A percentile compares a stretch with the other conserved stretches of the same genome.
Conservation (phyloP, 257 asterid species). For the Solanum ahanhuiri region DNA sequence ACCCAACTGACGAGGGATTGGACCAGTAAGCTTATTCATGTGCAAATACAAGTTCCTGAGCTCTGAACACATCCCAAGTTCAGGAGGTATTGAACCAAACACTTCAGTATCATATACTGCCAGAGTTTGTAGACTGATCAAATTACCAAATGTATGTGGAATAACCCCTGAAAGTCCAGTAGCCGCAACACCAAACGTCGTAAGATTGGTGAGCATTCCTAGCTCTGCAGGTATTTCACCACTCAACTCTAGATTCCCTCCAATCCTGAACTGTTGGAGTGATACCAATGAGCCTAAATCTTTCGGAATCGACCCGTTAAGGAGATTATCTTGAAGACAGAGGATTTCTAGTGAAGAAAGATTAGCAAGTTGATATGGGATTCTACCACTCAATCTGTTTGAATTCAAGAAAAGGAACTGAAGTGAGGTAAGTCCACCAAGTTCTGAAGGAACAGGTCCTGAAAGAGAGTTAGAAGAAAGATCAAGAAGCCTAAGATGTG, state of each 20-base stretch:
- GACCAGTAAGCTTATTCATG: slow-evolving; percentile 71
- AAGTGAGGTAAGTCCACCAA: slow-evolving; percentile 44
- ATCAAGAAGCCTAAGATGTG: slow-evolving; percentile 59
- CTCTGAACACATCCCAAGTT: slow-evolving; percentile 56
- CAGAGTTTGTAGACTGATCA: slow-evolving; percentile 51
- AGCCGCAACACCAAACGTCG: slow-evolving; percentile 80
- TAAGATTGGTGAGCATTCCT: slow-evolving; percentile 61
- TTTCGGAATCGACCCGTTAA: slow-evolving; percentile 62
- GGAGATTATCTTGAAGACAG: slow-evolving; percentile 73
- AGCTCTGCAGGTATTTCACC: slow-evolving; percentile 75
- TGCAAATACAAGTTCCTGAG: slow-evolving; percentile 60
- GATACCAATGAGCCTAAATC: slow-evolving; percentile 54
- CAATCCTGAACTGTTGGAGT: slow-evolving; percentile 75
- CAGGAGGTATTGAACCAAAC: slow-evolving; percentile 70
- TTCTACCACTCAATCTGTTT: slow-evolving; percentile 44
- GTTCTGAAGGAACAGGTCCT: slow-evolving; percentile 52
- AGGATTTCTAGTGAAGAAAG: slow-evolving; percentile 64
- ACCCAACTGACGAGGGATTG: slow-evolving; percentile 61
- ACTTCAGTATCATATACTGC: slow-evolving; percentile 75
- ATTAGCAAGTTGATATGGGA: slow-evolving; percentile 45
- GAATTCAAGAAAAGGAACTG: slow-evolving; percentile 75
- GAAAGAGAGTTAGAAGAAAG: slow-evolving; percentile 59
- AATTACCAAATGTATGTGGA: slow-evolving; percentile 69
- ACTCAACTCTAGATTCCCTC: slow-evolving; percentile 55
- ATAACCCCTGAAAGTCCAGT: slow-evolving; percentile 68